Evolutionary conservation across 768 basidiomycete species (phyloP).

Genomic region (Pleurotus djamor): DNA sequence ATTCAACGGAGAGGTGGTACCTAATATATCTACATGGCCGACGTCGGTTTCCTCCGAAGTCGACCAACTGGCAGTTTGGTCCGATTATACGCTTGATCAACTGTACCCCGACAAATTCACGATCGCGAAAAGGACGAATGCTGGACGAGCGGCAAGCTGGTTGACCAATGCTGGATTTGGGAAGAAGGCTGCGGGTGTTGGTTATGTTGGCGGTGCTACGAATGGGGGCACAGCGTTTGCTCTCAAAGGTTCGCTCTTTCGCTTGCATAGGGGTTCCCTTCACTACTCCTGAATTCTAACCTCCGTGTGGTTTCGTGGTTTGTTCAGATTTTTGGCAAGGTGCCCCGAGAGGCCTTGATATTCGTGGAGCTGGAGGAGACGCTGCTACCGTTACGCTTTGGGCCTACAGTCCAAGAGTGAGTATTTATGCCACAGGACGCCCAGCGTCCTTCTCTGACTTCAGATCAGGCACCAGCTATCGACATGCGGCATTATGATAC

Average conservation of each 20-base stretch:
- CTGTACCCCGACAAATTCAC: conserved; percentile 25
- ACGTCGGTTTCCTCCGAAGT: conserved; percentile 27
- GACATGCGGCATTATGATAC: conserved; percentile 38
- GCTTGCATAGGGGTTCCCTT: no score
- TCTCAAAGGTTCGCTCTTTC: conserved; percentile 21
- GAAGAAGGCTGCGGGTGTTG: conserved; percentile 29
- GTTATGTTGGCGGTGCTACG: conserved; percentile 31
- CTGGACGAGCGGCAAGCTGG: conserved; percentile 24
- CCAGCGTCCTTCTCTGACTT: background rate
- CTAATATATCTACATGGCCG: conserved; percentile 32
- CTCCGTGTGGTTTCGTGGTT: no score
- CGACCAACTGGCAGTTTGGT: conserved; percentile 29
- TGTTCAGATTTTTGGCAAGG: conserved; percentile 35
- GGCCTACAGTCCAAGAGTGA: conserved; percentile 33
- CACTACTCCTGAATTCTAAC: no score
- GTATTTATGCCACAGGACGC: background rate
- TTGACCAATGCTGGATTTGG: conserved; percentile 29
- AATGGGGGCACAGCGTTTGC: conserved; percentile 33
- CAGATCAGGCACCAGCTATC: conserved; percentile 25
- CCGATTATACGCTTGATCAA: conserved; percentile 33
- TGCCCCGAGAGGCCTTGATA: conserved; percentile 30
- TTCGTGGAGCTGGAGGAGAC: conserved; percentile 26
- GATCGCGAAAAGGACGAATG: conserved; percentile 27
- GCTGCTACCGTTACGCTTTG: conserved; percentile 28
- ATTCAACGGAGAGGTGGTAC: conserved; percentile 29